Base-by-base conservation (phyloP, 2,329 filamentous ascomycete species). In the Lasiodiplodia theobromae region DNA sequence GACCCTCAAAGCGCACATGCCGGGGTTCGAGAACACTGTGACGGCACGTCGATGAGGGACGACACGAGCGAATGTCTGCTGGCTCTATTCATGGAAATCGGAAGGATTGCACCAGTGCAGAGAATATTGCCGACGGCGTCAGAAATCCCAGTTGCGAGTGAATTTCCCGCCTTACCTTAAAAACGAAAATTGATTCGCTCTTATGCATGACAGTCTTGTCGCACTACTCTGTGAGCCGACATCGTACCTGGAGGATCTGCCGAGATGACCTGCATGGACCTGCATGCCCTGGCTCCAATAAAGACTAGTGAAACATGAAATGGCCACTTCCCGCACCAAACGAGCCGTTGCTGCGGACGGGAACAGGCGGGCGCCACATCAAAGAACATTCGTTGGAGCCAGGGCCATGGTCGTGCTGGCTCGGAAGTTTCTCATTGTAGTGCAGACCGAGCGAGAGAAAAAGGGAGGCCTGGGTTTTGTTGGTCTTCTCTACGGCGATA, bases 231-330 rank as follows among this genome's bases (percentile, higher is more conserved):
- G 4, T 47, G 18, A 10, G 21, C 21, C 44, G n/a, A 21, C 18
- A 18, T 44, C 40, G 18, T 49, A 63, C 58, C 31, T 28, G 58
- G n/a, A 51, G 5, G 58, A 63, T 49, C 58, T 63, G 34, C 58
- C 21, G 28, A 23, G 4, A 37, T 51, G 58, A 63, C 58, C 18
- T 18, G 40, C 58, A 63, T 49, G 21, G 5, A 31, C 18, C 38
- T 49, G 57, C 56, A 60, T 28, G 56, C 23, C 57, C 31, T 16
- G 25, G 14, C 12, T 63, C 40, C 58, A 63, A 28, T 63, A 44
- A 63, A 37, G 25, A 47, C 14, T 16, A 40, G 38, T 62, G 40
- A 49, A 47, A 62, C 38, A 18, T 62, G 12, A 14, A n/a, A 10
- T 10, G 7, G 8, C 44, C n/a, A 47, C 44, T 47, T 21, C 7